phyloP scores from a whole-genome alignment of 2,329 filamentous ascomycete species.

The Clarireedia sp. region DNA sequence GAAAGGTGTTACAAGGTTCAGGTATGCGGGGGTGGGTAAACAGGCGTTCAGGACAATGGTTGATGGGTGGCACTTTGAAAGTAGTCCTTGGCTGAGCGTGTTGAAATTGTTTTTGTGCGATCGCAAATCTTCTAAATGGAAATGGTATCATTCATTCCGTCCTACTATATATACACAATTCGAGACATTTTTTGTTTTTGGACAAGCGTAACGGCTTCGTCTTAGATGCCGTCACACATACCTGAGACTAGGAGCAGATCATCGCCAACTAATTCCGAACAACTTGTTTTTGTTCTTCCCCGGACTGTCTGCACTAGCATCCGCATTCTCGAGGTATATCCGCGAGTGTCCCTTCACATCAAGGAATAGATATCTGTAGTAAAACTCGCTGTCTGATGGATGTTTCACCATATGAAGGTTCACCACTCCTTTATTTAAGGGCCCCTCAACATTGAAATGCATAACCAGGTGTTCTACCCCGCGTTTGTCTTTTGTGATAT shows the following conservation, averaged over 20 bases:
- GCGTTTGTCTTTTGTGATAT: conserved; percentile 58
- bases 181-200: too few relatives aligned
- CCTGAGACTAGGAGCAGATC: background rate
- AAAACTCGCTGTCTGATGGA: conserved; percentile 59
- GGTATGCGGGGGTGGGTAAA: too few relatives aligned
- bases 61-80: too few relatives aligned
- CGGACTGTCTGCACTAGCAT: conserved; percentile 27
- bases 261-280: conserved; percentile 28
- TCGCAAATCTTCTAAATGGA: too few relatives aligned
- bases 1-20: too few relatives aligned
- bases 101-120: too few relatives aligned
- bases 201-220: too few relatives aligned
- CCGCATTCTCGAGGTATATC: conserved; percentile 58
- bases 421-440: conserved; percentile 63
- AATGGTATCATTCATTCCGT: too few relatives aligned
- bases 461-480: conserved; percentile 77
- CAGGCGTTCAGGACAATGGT: too few relatives aligned
- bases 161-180: too few relatives aligned
- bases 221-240: too few relatives aligned
- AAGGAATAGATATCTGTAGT: conserved; percentile 73
- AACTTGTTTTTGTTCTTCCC: conserved; percentile 27
- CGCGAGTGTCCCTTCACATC: conserved; percentile 66
- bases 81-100: too few relatives aligned
- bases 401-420: conserved; percentile 69
- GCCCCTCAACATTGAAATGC: conserved; percentile 80